Evolutionary conservation across 306 rosid species (phyloP).

Genomic region (Cicer pinnatifidum): DNA sequence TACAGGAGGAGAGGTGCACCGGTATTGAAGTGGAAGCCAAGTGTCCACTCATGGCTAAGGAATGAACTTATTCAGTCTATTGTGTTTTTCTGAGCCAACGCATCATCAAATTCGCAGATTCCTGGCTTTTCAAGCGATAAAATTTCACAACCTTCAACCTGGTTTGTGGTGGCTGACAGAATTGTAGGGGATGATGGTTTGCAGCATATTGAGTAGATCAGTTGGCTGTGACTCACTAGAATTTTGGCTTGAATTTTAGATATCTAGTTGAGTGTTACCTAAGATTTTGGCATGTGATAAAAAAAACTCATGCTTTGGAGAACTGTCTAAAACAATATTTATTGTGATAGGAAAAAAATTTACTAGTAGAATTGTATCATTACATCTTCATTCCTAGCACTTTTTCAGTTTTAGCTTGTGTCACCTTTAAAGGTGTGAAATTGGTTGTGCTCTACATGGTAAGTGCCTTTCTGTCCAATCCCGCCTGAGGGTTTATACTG

Average conservation of each 20-base stretch:
- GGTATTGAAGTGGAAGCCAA: constrained; percentile 80
- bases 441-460: constrained; percentile 1
- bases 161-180: constrained; percentile 60
- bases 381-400: constrained; percentile 2
- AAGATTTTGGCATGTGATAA: constrained; percentile 43
- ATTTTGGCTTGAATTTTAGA: constrained; percentile 46
- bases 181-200: constrained; percentile 58
- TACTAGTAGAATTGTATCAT: constrained; percentile 9
- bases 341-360: constrained; percentile 13
- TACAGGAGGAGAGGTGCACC: constrained; percentile 95
- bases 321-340: constrained; percentile 30
- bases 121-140: constrained; percentile 54
- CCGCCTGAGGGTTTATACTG: not conserved
- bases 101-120: constrained; percentile 59
- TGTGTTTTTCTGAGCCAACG: constrained; percentile 62
- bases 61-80: constrained; percentile 57
- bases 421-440: not conserved
- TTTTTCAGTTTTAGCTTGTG: constrained; percentile 19
- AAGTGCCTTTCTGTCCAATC: constrained; percentile 17
- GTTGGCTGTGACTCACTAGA: constrained; percentile 45
- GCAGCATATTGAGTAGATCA: constrained; percentile 52
- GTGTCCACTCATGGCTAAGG: constrained; percentile 90
- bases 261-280: constrained; percentile 45
- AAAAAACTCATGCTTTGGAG: constrained; percentile 34
- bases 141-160: constrained; percentile 49